These are phyloP conservation scores for Russula olivacea DNA, from an alignment of 768 basidiomycete genomes.

Conservation along the genomic window DNA sequence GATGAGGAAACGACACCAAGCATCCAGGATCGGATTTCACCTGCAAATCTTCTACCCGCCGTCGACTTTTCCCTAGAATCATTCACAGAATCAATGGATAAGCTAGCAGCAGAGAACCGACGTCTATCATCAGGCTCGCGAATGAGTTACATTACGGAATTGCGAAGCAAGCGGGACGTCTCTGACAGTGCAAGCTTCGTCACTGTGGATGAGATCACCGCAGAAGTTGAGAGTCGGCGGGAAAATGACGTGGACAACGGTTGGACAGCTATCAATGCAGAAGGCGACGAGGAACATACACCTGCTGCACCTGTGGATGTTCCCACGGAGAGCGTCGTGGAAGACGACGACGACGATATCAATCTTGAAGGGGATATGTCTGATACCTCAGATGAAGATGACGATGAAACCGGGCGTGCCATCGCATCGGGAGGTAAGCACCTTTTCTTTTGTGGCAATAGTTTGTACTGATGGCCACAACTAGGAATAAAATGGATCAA, in stretches of 20 bases:
- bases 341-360: conserved; percentile 40
- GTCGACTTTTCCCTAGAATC: conserved; percentile 75
- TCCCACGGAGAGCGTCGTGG: conserved; percentile 42
- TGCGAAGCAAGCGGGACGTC: conserved; percentile 74
- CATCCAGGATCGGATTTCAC: conserved; percentile 29
- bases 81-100: conserved; percentile 71
- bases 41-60: conserved; percentile 65
- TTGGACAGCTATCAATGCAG: conserved; percentile 66
- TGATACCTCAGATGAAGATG: conserved; percentile 41
- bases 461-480: conserved; percentile 27
- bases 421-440: conserved; percentile 49
- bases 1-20: conserved; percentile 35
- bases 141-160: conserved; percentile 75
- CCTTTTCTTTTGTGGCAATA: conserved; percentile 25
- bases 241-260: conserved; percentile 52
- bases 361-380: conserved; percentile 39
- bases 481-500: conserved; percentile 88
- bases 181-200: conserved; percentile 88
- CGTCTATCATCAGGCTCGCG: conserved; percentile 47
- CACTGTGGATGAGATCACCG: conserved; percentile 97
- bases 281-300: conserved; percentile 36
- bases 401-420: conserved; percentile 45
- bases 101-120: conserved; percentile 37
- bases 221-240: conserved; percentile 77
- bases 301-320: conserved; percentile 30